Conservation (phyloP, 805 yeast species). For the Sugiyamaella lignohabitans region DNA sequence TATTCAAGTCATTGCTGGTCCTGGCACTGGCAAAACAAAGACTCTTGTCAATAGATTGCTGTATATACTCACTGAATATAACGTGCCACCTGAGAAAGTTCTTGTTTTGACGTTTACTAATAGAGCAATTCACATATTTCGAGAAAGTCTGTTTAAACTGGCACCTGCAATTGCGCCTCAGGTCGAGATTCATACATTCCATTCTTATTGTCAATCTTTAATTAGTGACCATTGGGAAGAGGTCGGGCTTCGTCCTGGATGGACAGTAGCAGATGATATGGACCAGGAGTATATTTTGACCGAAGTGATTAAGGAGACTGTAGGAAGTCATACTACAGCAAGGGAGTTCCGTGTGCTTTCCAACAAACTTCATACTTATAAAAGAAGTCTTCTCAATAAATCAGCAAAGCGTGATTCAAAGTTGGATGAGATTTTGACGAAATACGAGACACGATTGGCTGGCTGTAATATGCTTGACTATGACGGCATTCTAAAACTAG, state of each 20-base stretch:
- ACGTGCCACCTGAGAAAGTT: conserved; percentile 54
- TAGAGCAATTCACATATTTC: conserved; percentile 84
- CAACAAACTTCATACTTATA: background rate
- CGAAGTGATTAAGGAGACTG: background rate
- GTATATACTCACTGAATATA: conserved; percentile 39
- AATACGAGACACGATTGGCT: background rate
- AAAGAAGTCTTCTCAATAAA: background rate
- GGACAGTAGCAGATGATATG: conserved; percentile 15
- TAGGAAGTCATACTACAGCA: background rate
- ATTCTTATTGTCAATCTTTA: conserved; percentile 65
- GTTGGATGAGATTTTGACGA: background rate
- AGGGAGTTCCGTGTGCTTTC: background rate
- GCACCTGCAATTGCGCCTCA: conserved; percentile 33
- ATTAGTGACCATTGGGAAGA: conserved; percentile 43
- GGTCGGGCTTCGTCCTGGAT: conserved; percentile 46
- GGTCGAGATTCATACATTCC: conserved; percentile 81
- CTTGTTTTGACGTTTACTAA: conserved; percentile 90
- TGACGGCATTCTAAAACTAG: background rate
- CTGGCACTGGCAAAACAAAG: conserved; percentile 75
- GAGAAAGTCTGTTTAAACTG: conserved; percentile 43
- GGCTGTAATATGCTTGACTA: background rate
- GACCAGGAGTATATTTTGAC: conserved; percentile 11
- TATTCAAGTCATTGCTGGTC: conserved; percentile 55
- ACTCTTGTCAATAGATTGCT: conserved; percentile 77
- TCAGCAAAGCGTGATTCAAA: background rate